These are phyloP conservation scores for Picea glauca DNA, from an alignment of 75 land plant genomes.

Conservation along the genomic window DNA sequence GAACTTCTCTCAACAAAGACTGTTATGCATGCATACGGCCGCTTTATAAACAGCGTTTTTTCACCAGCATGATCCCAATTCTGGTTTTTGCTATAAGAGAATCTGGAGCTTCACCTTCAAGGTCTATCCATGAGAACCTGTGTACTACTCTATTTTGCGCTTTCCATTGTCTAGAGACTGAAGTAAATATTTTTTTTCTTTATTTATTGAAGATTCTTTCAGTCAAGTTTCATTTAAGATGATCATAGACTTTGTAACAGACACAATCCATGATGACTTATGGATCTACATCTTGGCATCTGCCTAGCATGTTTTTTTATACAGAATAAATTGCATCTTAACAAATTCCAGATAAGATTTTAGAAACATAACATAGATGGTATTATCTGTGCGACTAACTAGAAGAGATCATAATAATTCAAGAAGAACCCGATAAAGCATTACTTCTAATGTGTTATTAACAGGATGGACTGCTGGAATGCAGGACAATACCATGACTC, in stretches of 20 bases:
- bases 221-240: neutral
- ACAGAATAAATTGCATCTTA: too few species aligned
- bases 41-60: constrained; percentile 81
- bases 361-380: too few species aligned
- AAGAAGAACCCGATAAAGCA: too few species aligned
- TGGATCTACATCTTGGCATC: too few species aligned
- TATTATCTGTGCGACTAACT: too few species aligned
- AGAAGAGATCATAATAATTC: too few species aligned
- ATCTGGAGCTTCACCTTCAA: constrained; percentile 28
- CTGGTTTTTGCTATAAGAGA: constrained; percentile 48
- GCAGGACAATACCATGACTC: too few species aligned
- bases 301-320: too few species aligned
- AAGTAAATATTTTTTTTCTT: neutral
- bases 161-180: neutral
- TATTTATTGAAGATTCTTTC: neutral
- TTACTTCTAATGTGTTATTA: too few species aligned
- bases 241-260: neutral
- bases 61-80: constrained; percentile 61
- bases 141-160: neutral
- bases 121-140: constrained; percentile 21
- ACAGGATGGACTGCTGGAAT: too few species aligned
- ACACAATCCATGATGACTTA: neutral
- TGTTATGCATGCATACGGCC: constrained; percentile 74
- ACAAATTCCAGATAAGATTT: too few species aligned
- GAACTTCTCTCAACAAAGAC: constrained; percentile 48